These are phyloP conservation scores for Picea engelmannii DNA, from an alignment of 83 land plant species.

Conservation along the genomic window DNA sequence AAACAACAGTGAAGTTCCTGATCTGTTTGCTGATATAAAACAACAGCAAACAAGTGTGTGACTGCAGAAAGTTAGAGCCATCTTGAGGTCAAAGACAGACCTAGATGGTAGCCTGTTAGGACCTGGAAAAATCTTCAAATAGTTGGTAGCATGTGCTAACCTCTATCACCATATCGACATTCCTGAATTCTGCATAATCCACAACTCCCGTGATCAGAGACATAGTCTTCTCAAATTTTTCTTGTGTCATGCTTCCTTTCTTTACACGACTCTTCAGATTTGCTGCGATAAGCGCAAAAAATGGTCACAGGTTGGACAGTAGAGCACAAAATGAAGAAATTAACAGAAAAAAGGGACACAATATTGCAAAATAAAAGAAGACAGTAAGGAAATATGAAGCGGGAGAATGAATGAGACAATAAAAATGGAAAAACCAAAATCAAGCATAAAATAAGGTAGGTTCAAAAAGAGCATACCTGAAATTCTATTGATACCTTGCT, in stretches of 20 bases:
- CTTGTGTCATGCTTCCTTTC: conserved; percentile 57
- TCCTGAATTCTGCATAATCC: conserved; percentile 76
- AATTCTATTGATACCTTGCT: conserved; percentile 70
- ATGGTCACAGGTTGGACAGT: not conserved
- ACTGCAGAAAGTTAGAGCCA: too few species aligned
- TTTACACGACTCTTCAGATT: conserved; percentile 65
- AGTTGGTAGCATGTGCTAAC: conserved; percentile 30
- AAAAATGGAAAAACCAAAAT: not conserved
- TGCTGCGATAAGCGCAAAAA: conserved; percentile 35
- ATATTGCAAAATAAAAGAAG: not conserved
- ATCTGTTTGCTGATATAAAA: too few species aligned
- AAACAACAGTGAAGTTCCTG: too few species aligned
- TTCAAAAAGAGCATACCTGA: conserved; percentile 50
- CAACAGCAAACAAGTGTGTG: too few species aligned
- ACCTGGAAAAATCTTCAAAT: too few species aligned
- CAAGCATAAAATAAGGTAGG: not conserved
- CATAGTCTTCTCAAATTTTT: conserved; percentile 61
- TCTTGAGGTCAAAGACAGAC: too few species aligned
- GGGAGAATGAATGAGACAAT: not conserved
- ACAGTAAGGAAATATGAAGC: not conserved
- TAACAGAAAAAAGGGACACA: not conserved
- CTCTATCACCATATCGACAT: conserved; percentile 98
- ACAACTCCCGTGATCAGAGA: conserved; percentile 70
- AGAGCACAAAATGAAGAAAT: conserved; percentile 4
- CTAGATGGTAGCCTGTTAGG: too few species aligned